Base-by-base conservation (phyloP, 371 early-diverging fungal species). In the Haplosporangium sp. region DNA sequence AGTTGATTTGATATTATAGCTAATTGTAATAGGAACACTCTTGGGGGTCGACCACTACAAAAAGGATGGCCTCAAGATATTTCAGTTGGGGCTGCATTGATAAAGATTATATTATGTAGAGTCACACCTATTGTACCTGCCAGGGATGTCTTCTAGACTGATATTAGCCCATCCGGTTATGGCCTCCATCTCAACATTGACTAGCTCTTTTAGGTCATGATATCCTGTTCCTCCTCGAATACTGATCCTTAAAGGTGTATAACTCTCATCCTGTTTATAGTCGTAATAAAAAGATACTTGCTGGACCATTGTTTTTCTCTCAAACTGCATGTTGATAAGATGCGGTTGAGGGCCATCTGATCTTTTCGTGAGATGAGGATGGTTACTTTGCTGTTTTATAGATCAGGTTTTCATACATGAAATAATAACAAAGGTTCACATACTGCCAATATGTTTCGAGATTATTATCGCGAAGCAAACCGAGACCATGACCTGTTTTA, bases 391-490 rank as follows among this genome's bases (percentile, higher is more conserved):
- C 19, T 59, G 60, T 17, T 59, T 19, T 40, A 20, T 55, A 15
- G 35, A 34, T 4, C 34, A 55, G 34, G 20, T 0, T 4, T 55
- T 55, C 55, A 55, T 55, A 10, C 10, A 20, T 34, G 35, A 11
- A 55, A 34, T 15, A 11, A 55, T 34, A 38, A 10, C 55, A 34
- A 55, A 20, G 34, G 55, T 11, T 11, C 10, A 52, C 83, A 74
- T 84, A 93, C 92, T 96, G 96, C 97, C 97, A 96, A 76, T 90
- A 96, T 0, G 94, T 94, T 50, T 91, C 89, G 17, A 89, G 77
- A 67, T 87, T 86, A 48, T 87, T 86, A 83, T 95, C 94, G 34
- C 88, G 86, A 20, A 96, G 85, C 44, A 91, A 83, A 7, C 88
- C 84, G 4, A 92, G 85, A 0, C 94, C 94, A 78, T 88, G 91